phyloP scores from a whole-genome alignment of 805 yeast genomes.

The Kodamaea kaohsiungensis region DNA sequence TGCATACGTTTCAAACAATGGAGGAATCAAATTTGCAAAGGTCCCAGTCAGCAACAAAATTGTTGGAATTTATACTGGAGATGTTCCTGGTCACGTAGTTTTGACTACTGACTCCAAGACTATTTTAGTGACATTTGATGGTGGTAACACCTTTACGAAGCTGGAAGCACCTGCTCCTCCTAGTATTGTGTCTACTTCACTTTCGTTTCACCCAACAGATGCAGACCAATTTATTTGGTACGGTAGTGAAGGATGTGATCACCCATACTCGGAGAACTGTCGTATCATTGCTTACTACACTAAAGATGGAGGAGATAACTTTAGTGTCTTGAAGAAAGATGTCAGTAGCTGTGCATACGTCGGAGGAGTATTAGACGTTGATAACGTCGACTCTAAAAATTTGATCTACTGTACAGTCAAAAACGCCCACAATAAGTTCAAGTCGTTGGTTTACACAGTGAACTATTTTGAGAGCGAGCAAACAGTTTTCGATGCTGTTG shows the following conservation, averaged over 20 bases:
- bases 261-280: constrained; percentile 49
- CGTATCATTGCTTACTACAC: constrained; percentile 60
- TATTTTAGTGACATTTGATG: constrained; percentile 63
- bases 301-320: constrained; percentile 64
- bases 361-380: constrained; percentile 49
- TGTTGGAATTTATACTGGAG: constrained; percentile 60
- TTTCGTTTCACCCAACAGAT: constrained; percentile 64
- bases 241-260: constrained; percentile 61
- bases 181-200: constrained; percentile 35
- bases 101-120: constrained; percentile 49
- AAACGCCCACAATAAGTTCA: constrained; percentile 19
- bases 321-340: constrained; percentile 52
- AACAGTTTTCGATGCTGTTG: constrained; percentile 53
- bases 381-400: constrained; percentile 39
- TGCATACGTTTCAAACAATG: constrained; percentile 69
- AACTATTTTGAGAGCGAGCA: constrained; percentile 51
- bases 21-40: constrained; percentile 53
- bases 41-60: constrained; percentile 45
- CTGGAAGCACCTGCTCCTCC: constrained; percentile 54
- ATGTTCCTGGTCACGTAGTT: constrained; percentile 55
- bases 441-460: constrained; percentile 46
- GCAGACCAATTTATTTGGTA: constrained; percentile 65
- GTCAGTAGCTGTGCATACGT: constrained; percentile 67
- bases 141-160: constrained; percentile 59
- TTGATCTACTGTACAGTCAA: constrained; percentile 65